Evolutionary conservation across 805 yeast species (phyloP).

Genomic region (Candida patagonica): DNA sequence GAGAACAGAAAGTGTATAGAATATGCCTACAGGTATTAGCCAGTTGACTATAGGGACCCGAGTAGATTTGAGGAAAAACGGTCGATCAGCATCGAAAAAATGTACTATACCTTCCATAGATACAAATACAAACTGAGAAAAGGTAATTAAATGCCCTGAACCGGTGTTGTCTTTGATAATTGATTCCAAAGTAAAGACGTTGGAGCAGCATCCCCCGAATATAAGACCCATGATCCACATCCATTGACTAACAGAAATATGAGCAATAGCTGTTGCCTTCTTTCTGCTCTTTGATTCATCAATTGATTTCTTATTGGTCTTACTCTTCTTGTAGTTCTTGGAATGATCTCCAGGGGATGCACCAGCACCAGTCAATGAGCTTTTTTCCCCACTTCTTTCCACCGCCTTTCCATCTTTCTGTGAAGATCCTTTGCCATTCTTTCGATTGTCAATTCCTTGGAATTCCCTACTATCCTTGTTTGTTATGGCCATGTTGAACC

Average conservation of each 20-base stretch:
- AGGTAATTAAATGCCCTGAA: slow-evolving; percentile 47
- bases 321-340: no score
- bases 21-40: slow-evolving; percentile 39
- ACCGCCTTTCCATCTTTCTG: no score
- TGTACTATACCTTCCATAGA: slow-evolving; percentile 35
- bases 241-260: slow-evolving; percentile 16
- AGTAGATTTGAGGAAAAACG: slow-evolving; percentile 19
- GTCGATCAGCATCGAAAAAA: slow-evolving; percentile 28
- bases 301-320: no score
- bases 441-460: no score
- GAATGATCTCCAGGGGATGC: no score
- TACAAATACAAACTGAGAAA: slow-evolving; percentile 45
- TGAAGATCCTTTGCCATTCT: no score
- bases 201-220: slow-evolving; percentile 68
- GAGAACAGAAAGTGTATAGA: slow-evolving; percentile 41
- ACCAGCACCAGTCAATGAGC: no score
- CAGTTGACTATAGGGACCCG: slow-evolving; percentile 27
- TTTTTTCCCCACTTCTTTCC: no score
- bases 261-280: slow-evolving; percentile 4
- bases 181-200: slow-evolving; percentile 54
- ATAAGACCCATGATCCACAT: slow-evolving; percentile 30
- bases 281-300: no score
- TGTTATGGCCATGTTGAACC: no score
- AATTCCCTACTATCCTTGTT: no score
- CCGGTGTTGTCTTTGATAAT: slow-evolving; percentile 32